These are phyloP conservation scores for Globisporangium viniferum DNA, from an alignment of 352 stramenopile species.

Conservation along the genomic window DNA sequence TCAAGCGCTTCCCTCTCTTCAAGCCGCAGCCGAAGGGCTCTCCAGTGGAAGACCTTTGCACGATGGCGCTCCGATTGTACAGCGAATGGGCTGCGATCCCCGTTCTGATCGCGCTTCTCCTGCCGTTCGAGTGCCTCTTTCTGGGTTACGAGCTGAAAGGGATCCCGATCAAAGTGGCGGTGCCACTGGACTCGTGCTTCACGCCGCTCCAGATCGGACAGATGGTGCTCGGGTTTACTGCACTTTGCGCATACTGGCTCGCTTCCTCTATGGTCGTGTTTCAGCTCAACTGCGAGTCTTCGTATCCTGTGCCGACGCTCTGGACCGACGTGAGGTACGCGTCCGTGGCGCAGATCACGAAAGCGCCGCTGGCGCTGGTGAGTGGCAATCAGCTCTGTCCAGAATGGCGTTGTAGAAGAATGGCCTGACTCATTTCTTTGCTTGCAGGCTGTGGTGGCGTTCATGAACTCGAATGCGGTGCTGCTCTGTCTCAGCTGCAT, in stretches of 20 bases:
- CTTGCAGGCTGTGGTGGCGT: conserved; percentile 33
- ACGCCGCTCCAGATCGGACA: conserved; percentile 31
- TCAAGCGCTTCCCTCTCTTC: conserved; percentile 58
- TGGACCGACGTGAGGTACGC: conserved; percentile 63
- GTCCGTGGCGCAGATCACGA: conserved; percentile 30
- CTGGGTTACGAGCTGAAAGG: conserved; percentile 32
- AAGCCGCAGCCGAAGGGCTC: conserved; percentile 48
- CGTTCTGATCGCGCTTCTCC: conserved; percentile 45
- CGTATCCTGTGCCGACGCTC: conserved; percentile 39
- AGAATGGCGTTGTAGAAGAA: neutral
- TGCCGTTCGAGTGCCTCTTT: conserved; percentile 55
- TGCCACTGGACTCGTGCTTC: conserved; percentile 34
- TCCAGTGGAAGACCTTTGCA: conserved; percentile 48
- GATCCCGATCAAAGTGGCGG: conserved; percentile 20
- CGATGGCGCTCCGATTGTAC: conserved; percentile 46
- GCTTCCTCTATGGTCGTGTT: conserved; percentile 33
- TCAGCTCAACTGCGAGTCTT: conserved; percentile 63
- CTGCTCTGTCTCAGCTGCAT: conserved; percentile 29
- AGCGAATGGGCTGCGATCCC: conserved; percentile 49
- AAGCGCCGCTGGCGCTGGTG: conserved; percentile 51
- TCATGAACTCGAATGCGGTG: conserved; percentile 34
- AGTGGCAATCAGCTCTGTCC: neutral
- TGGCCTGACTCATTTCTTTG: neutral
- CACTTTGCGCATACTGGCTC: conserved; percentile 30
- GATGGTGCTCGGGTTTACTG: conserved; percentile 21